These are phyloP conservation scores for Choricystis sp. DNA, from an alignment of 139 green algal genomes.

Conservation along the genomic window DNA sequence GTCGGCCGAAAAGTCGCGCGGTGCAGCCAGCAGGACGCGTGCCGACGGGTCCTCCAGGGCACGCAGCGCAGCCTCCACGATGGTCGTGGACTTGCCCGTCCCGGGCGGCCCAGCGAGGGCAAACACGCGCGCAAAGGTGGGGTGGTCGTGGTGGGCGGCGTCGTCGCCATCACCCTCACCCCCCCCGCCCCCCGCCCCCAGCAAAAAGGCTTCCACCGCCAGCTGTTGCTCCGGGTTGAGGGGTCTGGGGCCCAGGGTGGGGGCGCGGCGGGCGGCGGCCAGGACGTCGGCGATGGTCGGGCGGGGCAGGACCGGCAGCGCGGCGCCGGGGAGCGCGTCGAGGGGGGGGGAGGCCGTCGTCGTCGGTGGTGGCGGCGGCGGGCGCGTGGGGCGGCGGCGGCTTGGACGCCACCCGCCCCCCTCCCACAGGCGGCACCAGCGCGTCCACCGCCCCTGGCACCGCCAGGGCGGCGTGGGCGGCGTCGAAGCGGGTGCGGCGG, in stretches of 20 bases:
- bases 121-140: too few species aligned
- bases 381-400: too few species aligned
- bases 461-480: conserved; percentile 23
- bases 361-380: too few species aligned
- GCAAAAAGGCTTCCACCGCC: conserved; percentile 29
- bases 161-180: conserved; percentile 6
- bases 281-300: neutral
- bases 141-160: neutral
- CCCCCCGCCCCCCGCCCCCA: conserved; percentile 1
- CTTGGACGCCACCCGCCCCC: too few species aligned
- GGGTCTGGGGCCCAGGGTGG: neutral
- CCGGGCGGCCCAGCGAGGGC: conserved; percentile 10
- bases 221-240: conserved; percentile 47
- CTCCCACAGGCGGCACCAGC: neutral
- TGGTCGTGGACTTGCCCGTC: conserved; percentile 59
- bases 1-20: conserved; percentile 34
- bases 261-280: neutral
- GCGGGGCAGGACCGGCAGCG: too few species aligned
- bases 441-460: neutral
- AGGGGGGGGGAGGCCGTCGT: neutral
- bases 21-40: conserved; percentile 27
- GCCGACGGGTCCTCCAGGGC: conserved; percentile 11
- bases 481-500: conserved; percentile 15
- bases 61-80: conserved; percentile 37
- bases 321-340: neutral